Evolutionary conservation across 139 green algal genomes (phyloP), one percentile per base, ranked within the genome.

Genomic region (Micractinium sp.): DNA sequence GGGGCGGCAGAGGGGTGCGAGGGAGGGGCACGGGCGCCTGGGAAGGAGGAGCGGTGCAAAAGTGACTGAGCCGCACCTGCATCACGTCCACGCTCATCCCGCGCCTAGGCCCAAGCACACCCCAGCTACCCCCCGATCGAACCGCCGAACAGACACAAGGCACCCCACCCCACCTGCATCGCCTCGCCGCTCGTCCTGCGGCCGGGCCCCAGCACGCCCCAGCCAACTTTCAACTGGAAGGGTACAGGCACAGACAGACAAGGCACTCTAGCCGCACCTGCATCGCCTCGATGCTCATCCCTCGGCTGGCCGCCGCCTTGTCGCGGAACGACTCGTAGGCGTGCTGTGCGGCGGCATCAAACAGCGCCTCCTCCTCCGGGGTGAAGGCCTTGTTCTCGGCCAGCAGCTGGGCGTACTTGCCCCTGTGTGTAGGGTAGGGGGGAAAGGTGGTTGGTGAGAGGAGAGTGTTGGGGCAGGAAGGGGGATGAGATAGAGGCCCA

Each of bases 281-380:
- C 93, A 97, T 94, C 0, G 87, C 67, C 75, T 96, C 94, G 4
- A 93, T 76, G 71, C 56, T 77, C 94, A 97, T 96, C 61, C 90
- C 90, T 3, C 95, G 83, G 14, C 89, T 95, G 41, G 83, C 60
- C 3, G 94, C 93, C 16, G 94, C 94, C 77, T 93, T 91, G 94
- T 99, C 83, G 36, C 97, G 93, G 93, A 99, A 99, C 33, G 85
- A 93, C 35, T 92, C 90, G 92, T 99, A 99, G 14, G 97, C 96
- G 90, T 95, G 93, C 91, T 95, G 79, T 1, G 97, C 97, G 0
- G 86, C 67, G 19, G 85, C 84, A 38, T 95, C 92, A 78, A 99
- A 99, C 35, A 98, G 94, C 23, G 89, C 91, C 82, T 92, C 85
- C 92, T 99, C 97, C 25, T 98, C 96, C 1, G 88, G 31, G 4